phyloP scores from a whole-genome alignment of 352 stramenopile species.

The Phytophthora litchii region DNA sequence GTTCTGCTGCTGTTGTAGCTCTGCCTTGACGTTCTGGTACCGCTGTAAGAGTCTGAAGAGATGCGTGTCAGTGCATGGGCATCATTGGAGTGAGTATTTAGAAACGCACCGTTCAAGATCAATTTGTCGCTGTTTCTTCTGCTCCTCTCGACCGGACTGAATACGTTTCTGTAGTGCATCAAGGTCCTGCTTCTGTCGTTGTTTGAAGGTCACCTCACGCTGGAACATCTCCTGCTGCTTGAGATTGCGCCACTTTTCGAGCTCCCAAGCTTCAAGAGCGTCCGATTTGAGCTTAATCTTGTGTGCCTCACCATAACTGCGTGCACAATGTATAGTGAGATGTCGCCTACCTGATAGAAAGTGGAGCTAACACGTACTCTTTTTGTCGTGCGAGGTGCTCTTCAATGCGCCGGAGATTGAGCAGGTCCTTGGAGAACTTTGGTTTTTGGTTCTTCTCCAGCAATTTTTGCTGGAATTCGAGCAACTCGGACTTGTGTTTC shows the following conservation, averaged over 20 bases:
- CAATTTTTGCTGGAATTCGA: constrained; percentile 93
- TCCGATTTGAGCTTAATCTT: constrained; percentile 97
- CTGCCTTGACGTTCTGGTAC: constrained; percentile 96
- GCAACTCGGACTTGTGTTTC: constrained; percentile 85
- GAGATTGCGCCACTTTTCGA: constrained; percentile 94
- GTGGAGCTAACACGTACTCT: constrained; percentile 54
- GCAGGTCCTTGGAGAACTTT: constrained; percentile 95
- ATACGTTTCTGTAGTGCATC: constrained; percentile 94
- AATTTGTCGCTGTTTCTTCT: constrained; percentile 95
- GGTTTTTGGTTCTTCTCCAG: constrained; percentile 91
- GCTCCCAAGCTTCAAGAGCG: constrained; percentile 93
- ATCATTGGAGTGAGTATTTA: background rate
- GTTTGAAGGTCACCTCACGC: constrained; percentile 95
- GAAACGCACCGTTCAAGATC: constrained; percentile 87
- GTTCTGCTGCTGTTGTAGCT: constrained; percentile 95
- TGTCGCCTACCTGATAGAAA: background rate
- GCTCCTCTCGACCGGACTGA: constrained; percentile 93
- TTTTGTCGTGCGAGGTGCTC: constrained; percentile 92
- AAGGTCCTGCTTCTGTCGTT: constrained; percentile 92
- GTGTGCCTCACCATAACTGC: constrained; percentile 93
- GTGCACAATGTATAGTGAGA: constrained; percentile 1
- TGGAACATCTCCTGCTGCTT: constrained; percentile 96
- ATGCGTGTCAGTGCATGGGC: constrained; percentile 2
- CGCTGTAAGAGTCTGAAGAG: constrained; percentile 80
- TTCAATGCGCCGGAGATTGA: constrained; percentile 94